A percentile compares a stretch with the other conserved stretches of the same genome.
These are phyloP conservation scores for Rhizophora mangle DNA, from an alignment of 345 rosid genomes.

Conservation along the genomic window DNA sequence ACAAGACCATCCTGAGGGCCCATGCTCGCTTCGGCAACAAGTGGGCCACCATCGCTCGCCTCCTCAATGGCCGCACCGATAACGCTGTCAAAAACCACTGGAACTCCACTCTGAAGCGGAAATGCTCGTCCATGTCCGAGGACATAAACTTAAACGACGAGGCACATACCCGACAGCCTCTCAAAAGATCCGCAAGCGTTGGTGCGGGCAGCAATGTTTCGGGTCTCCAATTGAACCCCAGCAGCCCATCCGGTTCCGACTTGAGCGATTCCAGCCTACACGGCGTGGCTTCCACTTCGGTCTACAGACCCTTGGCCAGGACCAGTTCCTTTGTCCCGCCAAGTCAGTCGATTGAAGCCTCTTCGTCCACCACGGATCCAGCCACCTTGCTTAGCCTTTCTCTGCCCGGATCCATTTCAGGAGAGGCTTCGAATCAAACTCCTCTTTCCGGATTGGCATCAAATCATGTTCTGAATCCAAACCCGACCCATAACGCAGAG, in stretches of 20 bases:
- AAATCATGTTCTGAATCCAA: slow-evolving; percentile 17
- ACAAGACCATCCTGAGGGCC: slow-evolving; percentile 71
- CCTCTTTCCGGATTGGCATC: slow-evolving; percentile 7
- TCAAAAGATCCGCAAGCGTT: slow-evolving; percentile 63
- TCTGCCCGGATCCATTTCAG: slow-evolving; percentile 54
- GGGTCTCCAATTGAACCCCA: slow-evolving; percentile 48
- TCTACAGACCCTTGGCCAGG: slow-evolving; percentile 37
- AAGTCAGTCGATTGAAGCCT: slow-evolving; percentile 28
- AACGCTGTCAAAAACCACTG: slow-evolving; percentile 95
- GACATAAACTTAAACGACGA: slow-evolving; percentile 32
- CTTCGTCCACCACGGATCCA: slow-evolving; percentile 45
- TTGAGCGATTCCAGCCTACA: slow-evolving; percentile 61
- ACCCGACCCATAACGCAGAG: not conserved
- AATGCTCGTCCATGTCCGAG: slow-evolving; percentile 47
- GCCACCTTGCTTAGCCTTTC: slow-evolving; percentile 59
- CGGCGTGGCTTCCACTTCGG: slow-evolving; percentile 36
- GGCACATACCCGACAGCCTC: slow-evolving; percentile 35
- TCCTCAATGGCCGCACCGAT: slow-evolving; percentile 84
- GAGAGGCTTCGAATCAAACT: slow-evolving; percentile 24
- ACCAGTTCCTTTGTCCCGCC: slow-evolving; percentile 38
- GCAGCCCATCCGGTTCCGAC: slow-evolving; percentile 70
- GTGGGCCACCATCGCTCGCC: slow-evolving; percentile 95
- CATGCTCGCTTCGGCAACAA: slow-evolving; percentile 88
- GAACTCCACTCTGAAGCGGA: slow-evolving; percentile 90
- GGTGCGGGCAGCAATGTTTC: slow-evolving; percentile 43